A percentile compares a stretch with the other conserved stretches of the same genome.
These are phyloP conservation scores for Annulohypoxylon bovei DNA, from an alignment of 495 filamentous ascomycete species.

Conservation along the genomic window DNA sequence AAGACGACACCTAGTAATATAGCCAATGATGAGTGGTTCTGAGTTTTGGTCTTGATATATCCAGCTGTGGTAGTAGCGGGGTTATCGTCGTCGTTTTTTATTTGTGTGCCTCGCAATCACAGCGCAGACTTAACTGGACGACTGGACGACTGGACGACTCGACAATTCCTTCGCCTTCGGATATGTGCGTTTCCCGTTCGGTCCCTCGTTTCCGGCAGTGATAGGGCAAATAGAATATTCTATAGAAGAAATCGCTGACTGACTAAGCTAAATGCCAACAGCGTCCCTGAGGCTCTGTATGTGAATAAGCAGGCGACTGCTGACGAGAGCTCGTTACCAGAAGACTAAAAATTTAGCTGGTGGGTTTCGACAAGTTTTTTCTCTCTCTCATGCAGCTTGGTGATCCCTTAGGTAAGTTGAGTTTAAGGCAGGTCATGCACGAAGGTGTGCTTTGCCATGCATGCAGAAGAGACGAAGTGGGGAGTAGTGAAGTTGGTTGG, in stretches of 20 bases:
- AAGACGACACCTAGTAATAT: constrained; percentile 25
- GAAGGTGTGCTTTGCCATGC: constrained; percentile 36
- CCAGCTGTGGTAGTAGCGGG: constrained; percentile 17
- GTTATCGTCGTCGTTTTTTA: constrained; percentile 15
- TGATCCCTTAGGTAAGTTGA: constrained; percentile 34
- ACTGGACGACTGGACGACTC: constrained; percentile 29
- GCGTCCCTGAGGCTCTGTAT: constrained; percentile 23
- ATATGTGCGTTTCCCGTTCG: constrained; percentile 20
- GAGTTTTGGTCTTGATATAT: constrained; percentile 16
- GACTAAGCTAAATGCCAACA: constrained; percentile 4
- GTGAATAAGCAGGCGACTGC: constrained; percentile 25
- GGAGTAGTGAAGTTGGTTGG: constrained; percentile 21
- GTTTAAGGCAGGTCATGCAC: constrained; percentile 37
- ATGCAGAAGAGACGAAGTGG: constrained; percentile 35
- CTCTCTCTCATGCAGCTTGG: constrained; percentile 34
- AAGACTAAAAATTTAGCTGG: constrained; percentile 19
- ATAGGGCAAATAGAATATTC: constrained; percentile 18
- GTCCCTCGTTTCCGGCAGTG: constrained; percentile 17
- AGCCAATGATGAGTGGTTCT: constrained; percentile 33
- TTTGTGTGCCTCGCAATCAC: constrained; percentile 35
- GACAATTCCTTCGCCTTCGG: constrained; percentile 17
- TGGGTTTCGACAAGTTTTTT: constrained; percentile 11
- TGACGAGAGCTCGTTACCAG: constrained; percentile 14
- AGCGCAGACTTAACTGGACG: constrained; percentile 12
- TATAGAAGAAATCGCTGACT: constrained; percentile 13